These are phyloP conservation scores for Russula ochroleuca DNA, from an alignment of 768 basidiomycete species.

Conservation along the genomic window DNA sequence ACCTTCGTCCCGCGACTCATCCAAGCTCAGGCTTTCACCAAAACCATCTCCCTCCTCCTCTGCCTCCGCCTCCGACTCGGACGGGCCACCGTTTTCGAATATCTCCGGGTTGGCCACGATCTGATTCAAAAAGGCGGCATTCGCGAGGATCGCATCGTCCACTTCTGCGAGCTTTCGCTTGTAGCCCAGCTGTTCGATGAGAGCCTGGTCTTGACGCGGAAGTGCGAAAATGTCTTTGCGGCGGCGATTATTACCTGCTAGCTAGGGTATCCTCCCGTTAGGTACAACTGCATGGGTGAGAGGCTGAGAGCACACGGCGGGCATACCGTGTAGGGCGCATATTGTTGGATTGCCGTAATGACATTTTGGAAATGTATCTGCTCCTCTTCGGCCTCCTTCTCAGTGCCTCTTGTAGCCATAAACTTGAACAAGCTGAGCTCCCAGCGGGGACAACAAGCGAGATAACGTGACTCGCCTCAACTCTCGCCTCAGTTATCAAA, in stretches of 20 bases:
- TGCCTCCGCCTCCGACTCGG: slow-evolving; percentile 18
- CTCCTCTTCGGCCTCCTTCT: slow-evolving; percentile 48
- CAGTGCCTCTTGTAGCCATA: slow-evolving; percentile 18
- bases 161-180: slow-evolving; percentile 72
- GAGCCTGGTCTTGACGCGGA: slow-evolving; percentile 59
- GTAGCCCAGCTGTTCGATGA: slow-evolving; percentile 68
- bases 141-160: slow-evolving; percentile 75
- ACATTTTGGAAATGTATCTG: slow-evolving; percentile 71
- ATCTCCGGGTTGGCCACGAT: slow-evolving; percentile 80
- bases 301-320: background rate
- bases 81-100: slow-evolving; percentile 51
- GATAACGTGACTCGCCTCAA: background rate
- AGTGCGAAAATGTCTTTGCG: slow-evolving; percentile 75
- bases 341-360: slow-evolving; percentile 67
- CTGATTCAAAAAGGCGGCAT: slow-evolving; percentile 69
- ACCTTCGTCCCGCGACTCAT: slow-evolving; percentile 17
- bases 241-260: slow-evolving; percentile 59
- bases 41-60: slow-evolving; percentile 34
- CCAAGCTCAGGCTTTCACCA: slow-evolving; percentile 27
- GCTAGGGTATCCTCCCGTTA: slow-evolving; percentile 33
- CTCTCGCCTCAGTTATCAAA: background rate
- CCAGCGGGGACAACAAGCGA: background rate
- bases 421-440: background rate
- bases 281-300: background rate
- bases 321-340: slow-evolving; percentile 66